Conservation (phyloP, 768 basidiomycete genomes). For the Dioszegia hungarica region DNA sequence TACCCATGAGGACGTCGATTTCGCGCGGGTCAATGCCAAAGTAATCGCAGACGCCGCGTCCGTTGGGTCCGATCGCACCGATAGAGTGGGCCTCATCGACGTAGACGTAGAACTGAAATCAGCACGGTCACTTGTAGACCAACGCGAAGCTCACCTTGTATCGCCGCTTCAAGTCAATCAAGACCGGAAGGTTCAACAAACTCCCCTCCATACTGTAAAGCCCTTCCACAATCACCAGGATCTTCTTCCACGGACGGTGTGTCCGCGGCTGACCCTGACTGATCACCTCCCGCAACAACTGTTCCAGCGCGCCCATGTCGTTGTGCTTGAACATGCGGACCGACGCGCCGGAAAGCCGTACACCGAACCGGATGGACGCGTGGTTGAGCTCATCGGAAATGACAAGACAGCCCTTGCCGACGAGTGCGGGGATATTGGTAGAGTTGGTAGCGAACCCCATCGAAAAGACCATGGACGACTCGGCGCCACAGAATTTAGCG, state of each 20-base stretch:
- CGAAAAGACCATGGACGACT: slow-evolving; percentile 82
- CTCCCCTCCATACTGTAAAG: slow-evolving; percentile 99
- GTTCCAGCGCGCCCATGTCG: slow-evolving; percentile 77
- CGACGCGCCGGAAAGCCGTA: slow-evolving; percentile 77
- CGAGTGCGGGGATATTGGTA: slow-evolving; percentile 84
- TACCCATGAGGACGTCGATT: slow-evolving; percentile 96
- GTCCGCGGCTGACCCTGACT: slow-evolving; percentile 97
- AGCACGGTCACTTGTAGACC: neutral
- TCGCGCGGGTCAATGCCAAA: slow-evolving; percentile 74
- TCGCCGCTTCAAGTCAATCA: slow-evolving; percentile 81
- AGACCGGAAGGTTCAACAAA: slow-evolving; percentile 70
- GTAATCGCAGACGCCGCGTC: slow-evolving; percentile 92
- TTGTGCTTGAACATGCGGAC: slow-evolving; percentile 97
- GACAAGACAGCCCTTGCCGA: slow-evolving; percentile 82
- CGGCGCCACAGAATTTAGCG: slow-evolving; percentile 80
- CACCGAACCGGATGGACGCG: slow-evolving; percentile 88
- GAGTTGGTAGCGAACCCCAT: slow-evolving; percentile 58
- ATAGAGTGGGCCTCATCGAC: slow-evolving; percentile 97
- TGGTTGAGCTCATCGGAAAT: slow-evolving; percentile 98
- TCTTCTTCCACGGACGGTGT: slow-evolving; percentile 99
- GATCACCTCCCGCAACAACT: slow-evolving; percentile 78
- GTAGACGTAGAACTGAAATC: slow-evolving; percentile 79
- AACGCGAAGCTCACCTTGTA: slow-evolving; percentile 69
- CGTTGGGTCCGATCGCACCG: slow-evolving; percentile 88
- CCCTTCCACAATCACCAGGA: slow-evolving; percentile 88